Percentiles rank a stretch among this genome's conserved stretches.
Evolutionary conservation across 352 stramenopile species (phyloP).

Genomic region (Phytophthora syringae): DNA sequence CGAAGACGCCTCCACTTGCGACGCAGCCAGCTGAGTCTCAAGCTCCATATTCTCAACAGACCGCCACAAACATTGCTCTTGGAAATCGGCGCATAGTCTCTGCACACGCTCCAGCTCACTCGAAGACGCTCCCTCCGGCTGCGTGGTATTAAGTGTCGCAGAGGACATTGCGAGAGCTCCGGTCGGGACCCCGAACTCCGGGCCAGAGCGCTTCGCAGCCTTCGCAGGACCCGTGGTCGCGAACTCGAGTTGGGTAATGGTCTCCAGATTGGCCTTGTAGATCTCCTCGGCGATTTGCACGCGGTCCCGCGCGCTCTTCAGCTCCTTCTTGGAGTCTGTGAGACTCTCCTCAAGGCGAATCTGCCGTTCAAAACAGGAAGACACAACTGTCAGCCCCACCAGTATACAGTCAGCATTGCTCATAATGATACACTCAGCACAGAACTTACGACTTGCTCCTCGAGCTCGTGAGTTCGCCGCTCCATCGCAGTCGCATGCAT

Average conservation of each 20-base stretch:
- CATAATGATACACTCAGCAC: neutral
- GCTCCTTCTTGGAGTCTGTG: constrained; percentile 36
- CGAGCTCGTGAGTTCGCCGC: constrained; percentile 36
- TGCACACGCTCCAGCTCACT: constrained; percentile 50
- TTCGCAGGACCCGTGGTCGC: constrained; percentile 6
- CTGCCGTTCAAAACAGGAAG: constrained; percentile 15
- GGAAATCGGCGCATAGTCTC: constrained; percentile 66
- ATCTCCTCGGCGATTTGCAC: constrained; percentile 62
- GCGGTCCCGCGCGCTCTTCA: constrained; percentile 44
- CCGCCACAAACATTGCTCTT: constrained; percentile 81
- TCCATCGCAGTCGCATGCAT: constrained; percentile 24
- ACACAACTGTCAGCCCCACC: neutral
- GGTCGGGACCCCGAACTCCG: neutral
- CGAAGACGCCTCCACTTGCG: constrained; percentile 30
- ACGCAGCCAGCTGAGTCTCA: constrained; percentile 47
- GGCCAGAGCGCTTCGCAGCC: neutral
- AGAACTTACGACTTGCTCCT: constrained; percentile 53
- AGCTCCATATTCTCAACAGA: constrained; percentile 73
- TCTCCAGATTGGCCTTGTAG: constrained; percentile 72
- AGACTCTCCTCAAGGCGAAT: constrained; percentile 44
- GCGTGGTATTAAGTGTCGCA: constrained; percentile 11
- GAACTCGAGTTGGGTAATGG: constrained; percentile 58
- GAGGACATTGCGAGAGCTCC: neutral
- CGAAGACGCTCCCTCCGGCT: constrained; percentile 24
- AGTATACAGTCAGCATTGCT: neutral